phyloP scores from a whole-genome alignment of 2,329 filamentous ascomycete genomes.

The Epichloe sibirici region DNA sequence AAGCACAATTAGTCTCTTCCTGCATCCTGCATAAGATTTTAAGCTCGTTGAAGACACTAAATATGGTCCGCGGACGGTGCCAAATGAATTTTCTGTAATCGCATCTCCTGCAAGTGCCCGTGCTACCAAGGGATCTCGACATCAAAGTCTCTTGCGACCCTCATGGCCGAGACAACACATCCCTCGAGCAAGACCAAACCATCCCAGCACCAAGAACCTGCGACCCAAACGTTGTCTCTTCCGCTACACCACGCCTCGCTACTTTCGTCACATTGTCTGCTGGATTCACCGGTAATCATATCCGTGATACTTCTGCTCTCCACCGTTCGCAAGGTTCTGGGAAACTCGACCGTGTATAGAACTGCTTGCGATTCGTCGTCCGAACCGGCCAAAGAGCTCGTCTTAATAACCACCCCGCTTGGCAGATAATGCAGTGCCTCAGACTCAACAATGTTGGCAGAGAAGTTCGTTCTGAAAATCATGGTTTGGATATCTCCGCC shows the following conservation, averaged over 20 bases:
- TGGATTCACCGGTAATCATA: constrained; percentile 17
- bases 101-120: too few species aligned
- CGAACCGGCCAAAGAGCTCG: constrained; percentile 28
- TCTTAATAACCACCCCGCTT: constrained; percentile 39
- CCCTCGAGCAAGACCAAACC: constrained; percentile 51
- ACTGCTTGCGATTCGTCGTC: constrained; percentile 24
- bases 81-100: too few species aligned
- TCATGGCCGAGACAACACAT: constrained; percentile 46
- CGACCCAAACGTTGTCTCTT: constrained; percentile 39
- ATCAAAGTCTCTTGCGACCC: constrained; percentile 38
- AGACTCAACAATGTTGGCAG: constrained; percentile 21
- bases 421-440: constrained; percentile 41
- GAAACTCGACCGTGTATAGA: constrained; percentile 36
- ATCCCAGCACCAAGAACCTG: constrained; percentile 53
- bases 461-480: constrained; percentile 23
- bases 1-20: too few species aligned
- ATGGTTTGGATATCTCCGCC: constrained; percentile 19
- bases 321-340: constrained; percentile 37
- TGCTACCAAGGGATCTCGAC: constrained; percentile 18
- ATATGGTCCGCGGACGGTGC: too few species aligned
- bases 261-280: too few species aligned
- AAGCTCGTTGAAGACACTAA: too few species aligned
- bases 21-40: too few species aligned
- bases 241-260: constrained; percentile 37
- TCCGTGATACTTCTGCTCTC: constrained; percentile 35